Evolutionary conservation across 108 stramenopile genomes (phyloP), one percentile per base, ranked within the genome.

Genomic region (Cyclotella kingstonii): DNA sequence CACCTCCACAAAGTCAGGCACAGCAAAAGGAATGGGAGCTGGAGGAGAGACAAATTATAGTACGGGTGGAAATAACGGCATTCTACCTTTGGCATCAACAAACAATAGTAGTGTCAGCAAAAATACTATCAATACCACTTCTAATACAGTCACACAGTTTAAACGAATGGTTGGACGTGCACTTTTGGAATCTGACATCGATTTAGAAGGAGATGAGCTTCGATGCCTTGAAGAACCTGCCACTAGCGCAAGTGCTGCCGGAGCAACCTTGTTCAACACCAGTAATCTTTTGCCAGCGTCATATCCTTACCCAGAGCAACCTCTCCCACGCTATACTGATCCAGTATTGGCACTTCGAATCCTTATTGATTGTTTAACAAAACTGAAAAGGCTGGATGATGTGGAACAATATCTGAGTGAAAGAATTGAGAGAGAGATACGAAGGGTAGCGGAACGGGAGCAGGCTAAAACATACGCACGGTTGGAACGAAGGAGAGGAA

Each of bases 191-290:
- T 80, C 85, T 39, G 90, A 91, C 63, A 63, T 91, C 52, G 90
- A 91, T 78, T 58, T 91, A 38, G 90, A 88, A 36, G 70, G 80
- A 4, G 90, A 91, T 63, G 91, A 92, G 61, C 77, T 84, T 0
- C 84, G 91, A 12, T 83, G 83, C 45, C 53, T 88, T 39, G 86
- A 91, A 55, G 82, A 85, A 69, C 43, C 63, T 39, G 63, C 72
- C 5, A 54, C 60, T 11, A 60, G 60, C 51, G 50, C 43, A 11
- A 27, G 36, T 30, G 54, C 51, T 45, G 36, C 68, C 34, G 46
- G 36, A 26, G 40, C 27, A 14, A 54, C 60, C n/a, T n/a, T n/a
- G n/a, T n/a, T n/a, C n/a, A n/a, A n/a, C n/a, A n/a, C n/a, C n/a
- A n/a, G n/a, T n/a, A n/a, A n/a, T 21, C 60, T 56, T 36, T 62